phyloP scores from a whole-genome alignment of 371 early-diverging fungal genomes.

The Mucor irregularis region DNA sequence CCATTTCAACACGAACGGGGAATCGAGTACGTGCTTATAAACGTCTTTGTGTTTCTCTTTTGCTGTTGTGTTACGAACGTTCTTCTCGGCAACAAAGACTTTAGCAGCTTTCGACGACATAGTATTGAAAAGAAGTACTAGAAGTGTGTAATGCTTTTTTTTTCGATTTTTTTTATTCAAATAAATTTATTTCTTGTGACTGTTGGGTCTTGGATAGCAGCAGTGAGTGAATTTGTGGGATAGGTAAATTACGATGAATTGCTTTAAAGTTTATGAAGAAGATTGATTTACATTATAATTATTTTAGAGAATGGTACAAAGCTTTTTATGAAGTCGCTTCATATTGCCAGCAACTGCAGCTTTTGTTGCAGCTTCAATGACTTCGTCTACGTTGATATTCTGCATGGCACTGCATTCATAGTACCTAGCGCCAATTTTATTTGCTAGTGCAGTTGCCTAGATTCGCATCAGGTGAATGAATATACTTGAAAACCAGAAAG shows the following conservation, averaged over 20 bases:
- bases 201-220: no score
- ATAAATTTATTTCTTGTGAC: no score
- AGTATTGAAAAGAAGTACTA: neutral
- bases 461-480: no score
- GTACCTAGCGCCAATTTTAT: slow-evolving; percentile 52
- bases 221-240: no score
- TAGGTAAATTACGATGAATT: no score
- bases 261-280: no score
- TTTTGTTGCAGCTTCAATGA: slow-evolving; percentile 50
- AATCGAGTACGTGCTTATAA: slow-evolving; percentile 32
- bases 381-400: slow-evolving; percentile 46
- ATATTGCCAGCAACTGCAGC: slow-evolving; percentile 45
- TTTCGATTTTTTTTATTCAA: no score
- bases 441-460: no score
- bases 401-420: slow-evolving; percentile 54
- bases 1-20: slow-evolving; percentile 43
- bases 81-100: neutral
- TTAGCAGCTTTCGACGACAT: slow-evolving; percentile 10
- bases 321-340: slow-evolving; percentile 40
- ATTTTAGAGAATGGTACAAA: slow-evolving; percentile 33
- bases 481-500: no score
- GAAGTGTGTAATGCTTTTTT: neutral
- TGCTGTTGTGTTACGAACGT: slow-evolving; percentile 17
- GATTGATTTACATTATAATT: slow-evolving; percentile 4
- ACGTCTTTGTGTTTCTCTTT: slow-evolving; percentile 22